A percentile compares a stretch with the other conserved stretches of the same genome.
These are phyloP conservation scores for Sechiopsis laciniata DNA, from an alignment of 306 rosid genomes.

Conservation along the genomic window DNA sequence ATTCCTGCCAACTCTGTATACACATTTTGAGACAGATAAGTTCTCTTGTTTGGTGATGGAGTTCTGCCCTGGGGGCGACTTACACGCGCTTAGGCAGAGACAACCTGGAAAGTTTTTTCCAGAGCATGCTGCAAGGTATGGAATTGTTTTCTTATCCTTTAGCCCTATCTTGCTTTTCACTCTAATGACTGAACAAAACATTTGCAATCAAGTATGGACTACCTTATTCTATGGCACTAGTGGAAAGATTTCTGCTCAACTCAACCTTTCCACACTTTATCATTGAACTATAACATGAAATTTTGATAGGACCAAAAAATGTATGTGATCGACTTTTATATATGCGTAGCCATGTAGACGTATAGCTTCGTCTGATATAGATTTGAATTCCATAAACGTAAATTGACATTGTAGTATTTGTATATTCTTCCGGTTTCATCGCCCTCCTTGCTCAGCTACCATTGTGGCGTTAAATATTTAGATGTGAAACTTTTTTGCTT, in stretches of 20 bases:
- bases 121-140: constrained; percentile 94
- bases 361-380: neutral
- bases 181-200: too few relatives aligned
- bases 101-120: constrained; percentile 79
- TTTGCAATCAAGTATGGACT: too few relatives aligned
- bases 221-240: neutral
- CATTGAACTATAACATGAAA: neutral
- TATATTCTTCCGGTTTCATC: neutral
- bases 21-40: constrained; percentile 76
- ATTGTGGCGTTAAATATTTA: neutral
- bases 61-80: constrained; percentile 93
- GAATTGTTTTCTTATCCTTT: constrained; percentile 23
- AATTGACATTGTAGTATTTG: neutral
- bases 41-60: constrained; percentile 91
- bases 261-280: neutral
- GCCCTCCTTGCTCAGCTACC: neutral
- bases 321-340: neutral
- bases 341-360: neutral
- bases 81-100: constrained; percentile 80
- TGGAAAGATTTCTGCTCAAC: neutral
- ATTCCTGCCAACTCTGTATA: constrained; percentile 78
- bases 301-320: neutral
- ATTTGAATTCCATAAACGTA: neutral
- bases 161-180: neutral
- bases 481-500: neutral